Evolutionary conservation across 2,329 filamentous ascomycete species (phyloP).

Genomic region (Hypocrella siamensis): DNA sequence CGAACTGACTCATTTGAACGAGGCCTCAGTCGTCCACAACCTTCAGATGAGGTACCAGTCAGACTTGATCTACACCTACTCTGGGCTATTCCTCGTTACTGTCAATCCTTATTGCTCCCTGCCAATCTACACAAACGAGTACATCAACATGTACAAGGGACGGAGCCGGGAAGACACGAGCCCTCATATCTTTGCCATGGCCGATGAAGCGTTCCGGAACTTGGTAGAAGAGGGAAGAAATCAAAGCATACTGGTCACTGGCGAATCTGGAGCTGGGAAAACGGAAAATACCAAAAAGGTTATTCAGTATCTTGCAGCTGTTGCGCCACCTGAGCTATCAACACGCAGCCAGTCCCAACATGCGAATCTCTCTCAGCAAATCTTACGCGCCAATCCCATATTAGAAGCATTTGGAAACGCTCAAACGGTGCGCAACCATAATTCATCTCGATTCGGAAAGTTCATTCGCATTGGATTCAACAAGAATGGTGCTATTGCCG

Average conservation of each 20-base stretch:
- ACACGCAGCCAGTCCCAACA: slow-evolving; percentile 45
- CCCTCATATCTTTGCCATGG: slow-evolving; percentile 95
- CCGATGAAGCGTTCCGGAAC: slow-evolving; percentile 90
- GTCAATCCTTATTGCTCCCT: slow-evolving; percentile 93
- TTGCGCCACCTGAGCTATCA: slow-evolving; percentile 69
- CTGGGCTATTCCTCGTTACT: slow-evolving; percentile 87
- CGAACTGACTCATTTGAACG: slow-evolving; percentile 92
- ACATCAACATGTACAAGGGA: slow-evolving; percentile 96
- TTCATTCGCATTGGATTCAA: slow-evolving; percentile 97
- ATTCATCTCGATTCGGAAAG: slow-evolving; percentile 95
- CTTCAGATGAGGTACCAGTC: slow-evolving; percentile 88
- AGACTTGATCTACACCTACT: slow-evolving; percentile 97
- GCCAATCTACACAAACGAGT: slow-evolving; percentile 92
- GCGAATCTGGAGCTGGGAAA: slow-evolving; percentile 95
- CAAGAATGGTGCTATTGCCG: slow-evolving; percentile 73
- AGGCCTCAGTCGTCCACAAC: slow-evolving; percentile 95
- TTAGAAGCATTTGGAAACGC: slow-evolving; percentile 97
- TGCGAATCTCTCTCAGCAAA: slow-evolving; percentile 88
- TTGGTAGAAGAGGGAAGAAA: slow-evolving; percentile 90
- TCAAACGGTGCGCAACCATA: slow-evolving; percentile 95
- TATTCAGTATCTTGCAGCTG: slow-evolving; percentile 92
- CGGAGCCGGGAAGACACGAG: slow-evolving; percentile 84
- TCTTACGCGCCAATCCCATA: slow-evolving; percentile 89
- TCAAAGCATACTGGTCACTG: slow-evolving; percentile 94
- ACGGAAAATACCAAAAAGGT: slow-evolving; percentile 99